A percentile compares a stretch with the other conserved stretches of the same genome.
Conservation (phyloP, 1,284 basidiomycete genomes). For the Trametes pubescens region DNA sequence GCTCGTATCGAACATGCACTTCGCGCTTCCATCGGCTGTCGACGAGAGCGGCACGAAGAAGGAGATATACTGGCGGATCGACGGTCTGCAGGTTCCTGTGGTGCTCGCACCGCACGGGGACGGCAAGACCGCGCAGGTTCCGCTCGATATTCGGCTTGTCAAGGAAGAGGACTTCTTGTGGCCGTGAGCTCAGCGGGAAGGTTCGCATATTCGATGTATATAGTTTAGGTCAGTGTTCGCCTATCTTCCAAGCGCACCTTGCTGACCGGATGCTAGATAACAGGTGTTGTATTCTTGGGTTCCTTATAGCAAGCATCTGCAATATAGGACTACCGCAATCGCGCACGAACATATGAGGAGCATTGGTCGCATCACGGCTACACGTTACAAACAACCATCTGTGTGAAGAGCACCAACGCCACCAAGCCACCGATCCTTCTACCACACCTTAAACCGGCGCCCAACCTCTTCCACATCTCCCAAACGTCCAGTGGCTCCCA, state of each 20-base stretch:
- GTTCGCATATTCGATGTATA: not conserved
- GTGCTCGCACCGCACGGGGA: conserved; percentile 47
- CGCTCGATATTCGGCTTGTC: conserved; percentile 43
- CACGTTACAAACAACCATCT: no score
- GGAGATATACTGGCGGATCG: conserved; percentile 48
- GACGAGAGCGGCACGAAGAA: conserved; percentile 44
- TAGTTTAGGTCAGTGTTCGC: not conserved
- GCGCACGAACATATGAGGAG: no score
- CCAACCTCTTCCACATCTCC: no score
- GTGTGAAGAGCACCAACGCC: no score
- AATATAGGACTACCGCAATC: no score
- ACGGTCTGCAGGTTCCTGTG: conserved; percentile 49
- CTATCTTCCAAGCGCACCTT: not conserved
- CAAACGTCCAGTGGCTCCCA: no score
- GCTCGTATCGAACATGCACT: conserved; percentile 41
- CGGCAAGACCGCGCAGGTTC: conserved; percentile 42
- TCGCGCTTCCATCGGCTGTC: conserved; percentile 42
- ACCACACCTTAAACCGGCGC: no score
- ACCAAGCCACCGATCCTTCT: no score
- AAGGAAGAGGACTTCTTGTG: conserved; percentile 40
- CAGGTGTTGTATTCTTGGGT: no score
- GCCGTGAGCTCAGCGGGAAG: not conserved
- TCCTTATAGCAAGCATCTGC: no score
- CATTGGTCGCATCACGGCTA: no score
- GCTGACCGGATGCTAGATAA: no score